Evolutionary conservation across 345 rosid genomes (phyloP), one percentile per base, ranked within the genome.

Genomic region (Crucihimalaya himalaica): DNA sequence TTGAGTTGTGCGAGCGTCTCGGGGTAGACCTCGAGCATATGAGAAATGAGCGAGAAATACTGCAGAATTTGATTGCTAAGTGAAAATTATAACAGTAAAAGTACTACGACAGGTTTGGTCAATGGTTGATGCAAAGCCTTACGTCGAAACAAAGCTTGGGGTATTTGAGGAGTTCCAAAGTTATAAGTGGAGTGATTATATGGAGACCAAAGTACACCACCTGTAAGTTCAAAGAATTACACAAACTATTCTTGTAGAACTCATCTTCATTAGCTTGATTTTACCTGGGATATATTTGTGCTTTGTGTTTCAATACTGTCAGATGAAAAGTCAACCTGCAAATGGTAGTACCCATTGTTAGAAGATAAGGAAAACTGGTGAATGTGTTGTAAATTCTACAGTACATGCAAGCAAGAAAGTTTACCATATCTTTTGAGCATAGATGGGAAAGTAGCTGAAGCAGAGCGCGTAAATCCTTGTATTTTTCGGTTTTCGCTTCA

Each of bases 121-220:
- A 27, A 70, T 63, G 55, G n/a, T 70, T 10, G 57, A 48, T 54
- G 62, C 48, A 72, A 37, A 37, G 20, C 59, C 98, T 90, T 87
- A 90, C 99, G 72, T 95, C 99, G 65, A 83, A 88, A 82, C 98
- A 95, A 79, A 95, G 98, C 83, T 95, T 95, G 53, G 99, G 99
- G 82, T 87, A 95, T 82, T 95, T 95, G 83, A 95, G 85, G 71
- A 95, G 87, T 73, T 92, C 98, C 87, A 87, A 76, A 53, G 96
- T 84, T 77, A 95, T 90, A 56, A 95, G 85, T 64, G 99, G 96
- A 39, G 91, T 87, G 60, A 92, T 87, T 52, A 92, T 90, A 81
- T 88, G 97, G 80, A 92, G 95, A 72, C 97, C 97, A 40, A 86
- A 89, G 85, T 80, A 95, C 50, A 92, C 96, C 75, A 95, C 97